These are phyloP conservation scores for Phytophthora idaei DNA, from an alignment of 352 stramenopile species.

Conservation along the genomic window DNA sequence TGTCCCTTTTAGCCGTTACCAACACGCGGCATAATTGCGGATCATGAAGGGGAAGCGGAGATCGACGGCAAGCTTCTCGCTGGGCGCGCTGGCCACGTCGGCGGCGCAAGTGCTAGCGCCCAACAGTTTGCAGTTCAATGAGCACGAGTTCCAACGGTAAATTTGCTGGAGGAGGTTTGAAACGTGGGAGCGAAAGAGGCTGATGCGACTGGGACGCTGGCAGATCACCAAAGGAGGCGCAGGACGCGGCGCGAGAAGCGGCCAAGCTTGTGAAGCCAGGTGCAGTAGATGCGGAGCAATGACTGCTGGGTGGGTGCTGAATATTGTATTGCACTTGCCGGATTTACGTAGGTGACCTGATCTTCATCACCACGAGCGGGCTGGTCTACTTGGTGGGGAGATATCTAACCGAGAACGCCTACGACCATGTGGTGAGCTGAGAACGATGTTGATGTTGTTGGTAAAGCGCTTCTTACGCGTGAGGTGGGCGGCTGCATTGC, in stretches of 20 bases:
- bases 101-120: conserved; percentile 62
- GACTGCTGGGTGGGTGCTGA: background rate
- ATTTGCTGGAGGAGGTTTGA: background rate
- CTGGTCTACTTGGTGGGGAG: conserved; percentile 71
- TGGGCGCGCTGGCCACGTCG: conserved; percentile 46
- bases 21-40: conserved; percentile 2
- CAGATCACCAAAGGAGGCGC: conserved; percentile 64
- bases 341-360: conserved; percentile 58
- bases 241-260: conserved; percentile 61
- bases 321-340: background rate
- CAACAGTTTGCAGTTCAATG: conserved; percentile 79
- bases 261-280: conserved; percentile 68
- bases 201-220: conserved; percentile 1
- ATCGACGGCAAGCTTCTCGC: conserved; percentile 13
- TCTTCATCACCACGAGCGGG: conserved; percentile 81
- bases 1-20: background rate
- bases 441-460: background rate
- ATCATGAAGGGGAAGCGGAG: conserved; percentile 12
- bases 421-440: conserved; percentile 69
- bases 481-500: background rate
- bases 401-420: conserved; percentile 68
- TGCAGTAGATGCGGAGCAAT: conserved; percentile 15
- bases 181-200: background rate
- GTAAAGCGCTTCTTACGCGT: background rate
- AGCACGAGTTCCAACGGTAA: conserved; percentile 76